These are phyloP conservation scores for Immersiella caudata DNA, from an alignment of 495 filamentous ascomycete genomes.

Conservation along the genomic window DNA sequence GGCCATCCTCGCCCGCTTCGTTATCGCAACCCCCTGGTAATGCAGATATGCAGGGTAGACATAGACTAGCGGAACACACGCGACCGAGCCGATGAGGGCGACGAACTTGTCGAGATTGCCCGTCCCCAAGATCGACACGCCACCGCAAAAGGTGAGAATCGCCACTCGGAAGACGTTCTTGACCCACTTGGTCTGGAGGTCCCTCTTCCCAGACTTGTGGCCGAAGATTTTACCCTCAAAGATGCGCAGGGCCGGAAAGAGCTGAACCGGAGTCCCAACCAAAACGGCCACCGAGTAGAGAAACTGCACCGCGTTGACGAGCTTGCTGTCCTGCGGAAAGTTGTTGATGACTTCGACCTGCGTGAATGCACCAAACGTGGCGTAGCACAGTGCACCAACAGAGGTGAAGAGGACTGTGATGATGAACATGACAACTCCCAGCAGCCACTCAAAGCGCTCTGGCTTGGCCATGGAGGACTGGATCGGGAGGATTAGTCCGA, in stretches of 20 bases:
- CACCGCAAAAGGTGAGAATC: slow-evolving; percentile 53
- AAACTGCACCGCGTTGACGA: slow-evolving; percentile 68
- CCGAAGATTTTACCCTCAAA: slow-evolving; percentile 59
- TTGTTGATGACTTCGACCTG: slow-evolving; percentile 66
- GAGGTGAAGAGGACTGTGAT: slow-evolving; percentile 66
- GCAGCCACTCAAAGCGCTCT: slow-evolving; percentile 59
- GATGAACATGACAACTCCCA: slow-evolving; percentile 62
- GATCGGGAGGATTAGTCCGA: slow-evolving; percentile 67
- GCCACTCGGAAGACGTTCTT: slow-evolving; percentile 62
- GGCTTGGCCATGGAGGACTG: slow-evolving; percentile 65
- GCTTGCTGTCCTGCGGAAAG: slow-evolving; percentile 60
- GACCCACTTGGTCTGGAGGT: slow-evolving; percentile 61
- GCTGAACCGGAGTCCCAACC: slow-evolving; percentile 63
- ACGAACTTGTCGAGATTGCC: slow-evolving; percentile 67
- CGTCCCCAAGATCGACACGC: slow-evolving; percentile 57
- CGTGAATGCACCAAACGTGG: slow-evolving; percentile 61
- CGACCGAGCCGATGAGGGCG: slow-evolving; percentile 63
- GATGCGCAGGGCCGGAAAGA: slow-evolving; percentile 66
- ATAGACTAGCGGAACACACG: slow-evolving; percentile 86
- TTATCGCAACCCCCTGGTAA: slow-evolving; percentile 59
- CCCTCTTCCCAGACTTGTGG: slow-evolving; percentile 57
- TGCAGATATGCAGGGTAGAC: slow-evolving; percentile 81
- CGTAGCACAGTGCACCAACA: slow-evolving; percentile 66
- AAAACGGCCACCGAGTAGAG: slow-evolving; percentile 67
- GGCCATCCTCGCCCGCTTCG: slow-evolving; percentile 47